A percentile compares a stretch with the other conserved stretches of the same genome.
phyloP scores from a whole-genome alignment of 257 asterid genomes.

The Capsicum pubescens region DNA sequence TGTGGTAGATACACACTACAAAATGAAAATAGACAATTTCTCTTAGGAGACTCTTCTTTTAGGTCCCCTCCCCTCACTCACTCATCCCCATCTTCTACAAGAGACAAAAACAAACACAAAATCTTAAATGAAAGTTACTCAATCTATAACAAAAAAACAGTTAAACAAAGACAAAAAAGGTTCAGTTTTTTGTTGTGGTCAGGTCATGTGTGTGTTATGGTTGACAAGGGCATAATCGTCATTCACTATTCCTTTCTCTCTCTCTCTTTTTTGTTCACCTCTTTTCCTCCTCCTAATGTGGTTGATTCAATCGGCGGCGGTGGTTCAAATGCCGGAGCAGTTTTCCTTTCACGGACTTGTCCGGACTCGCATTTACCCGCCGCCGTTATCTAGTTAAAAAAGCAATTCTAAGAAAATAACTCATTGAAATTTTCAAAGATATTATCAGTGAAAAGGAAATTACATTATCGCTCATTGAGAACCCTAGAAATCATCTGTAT shows the following conservation, averaged over 20 bases:
- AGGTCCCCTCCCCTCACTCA: neutral
- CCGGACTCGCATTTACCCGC: constrained; percentile 49
- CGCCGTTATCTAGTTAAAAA: constrained; percentile 56
- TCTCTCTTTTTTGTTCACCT: constrained; percentile 11
- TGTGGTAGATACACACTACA: constrained; percentile 25
- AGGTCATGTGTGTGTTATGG: neutral
- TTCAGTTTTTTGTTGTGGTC: neutral
- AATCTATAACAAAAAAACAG: constrained; percentile 5
- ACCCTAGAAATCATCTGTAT: constrained; percentile 51
- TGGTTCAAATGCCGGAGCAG: constrained; percentile 51
- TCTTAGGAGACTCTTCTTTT: constrained; percentile 21
- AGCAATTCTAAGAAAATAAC: constrained; percentile 48
- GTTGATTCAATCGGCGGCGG: neutral
- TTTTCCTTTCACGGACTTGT: constrained; percentile 61
- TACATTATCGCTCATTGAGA: constrained; percentile 42
- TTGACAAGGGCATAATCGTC: constrained; percentile 8
- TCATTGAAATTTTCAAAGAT: constrained; percentile 57
- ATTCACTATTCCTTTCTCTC: neutral
- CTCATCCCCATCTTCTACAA: neutral
- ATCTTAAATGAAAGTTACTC: neutral
- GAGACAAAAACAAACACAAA: constrained; percentile 1
- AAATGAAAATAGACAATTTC: constrained; percentile 43
- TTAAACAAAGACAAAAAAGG: neutral
- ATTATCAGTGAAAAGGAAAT: neutral
- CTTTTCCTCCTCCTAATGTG: constrained; percentile 25